Evolutionary conservation across 2,329 filamentous ascomycete species (phyloP), one percentile per base, ranked within the genome.

Genomic region (Lasiodiplodia theobromae): DNA sequence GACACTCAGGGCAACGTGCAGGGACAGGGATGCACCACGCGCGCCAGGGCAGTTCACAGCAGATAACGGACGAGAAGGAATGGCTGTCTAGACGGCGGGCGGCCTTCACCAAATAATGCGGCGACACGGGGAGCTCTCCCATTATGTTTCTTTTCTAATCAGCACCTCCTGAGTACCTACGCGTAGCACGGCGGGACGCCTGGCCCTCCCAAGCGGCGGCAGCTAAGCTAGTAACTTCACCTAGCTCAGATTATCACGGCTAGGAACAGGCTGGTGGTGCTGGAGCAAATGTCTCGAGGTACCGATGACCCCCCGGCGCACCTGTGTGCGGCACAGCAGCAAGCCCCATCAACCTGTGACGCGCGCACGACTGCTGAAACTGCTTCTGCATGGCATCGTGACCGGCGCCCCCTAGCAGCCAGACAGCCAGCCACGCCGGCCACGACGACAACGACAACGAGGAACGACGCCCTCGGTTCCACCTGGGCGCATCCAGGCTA

Each of bases 281-380:
- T 53, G 28, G 51, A 53, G 51, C 7, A 25, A 28, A 28, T 21
- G 21, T 28, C 25, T n/a, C 18, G 14, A 10, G 8, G 8, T 51
- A 51, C 53, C 28, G 34, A 34, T n/a, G 52, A 54, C 52, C n/a
- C 14, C 5, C 7, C 28, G 40, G n/a, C 52, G 52, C 52, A n/a
- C 52, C 25, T 10, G 7, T 4, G 31, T 11, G 53, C 53, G 53
- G 53, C 53, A 57, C 53, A 57, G 53, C 53, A 57, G 53, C 31
- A n/a, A 18, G 60, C 60, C 57, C 60, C 60, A 63, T 63, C 60
- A 63, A 63, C 60, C 60, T 44, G 60, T 44, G 60, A 63, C 60
- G n/a, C 40, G n/a, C 10, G 31, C 60, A 63, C 60, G 60, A 52
- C 44, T 47, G 58, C 58, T 62, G 58, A 62, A 62, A 62, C 58